Conservation (phyloP, 2,329 filamentous ascomycete species). For the Trichoderma afroharzianum region DNA sequence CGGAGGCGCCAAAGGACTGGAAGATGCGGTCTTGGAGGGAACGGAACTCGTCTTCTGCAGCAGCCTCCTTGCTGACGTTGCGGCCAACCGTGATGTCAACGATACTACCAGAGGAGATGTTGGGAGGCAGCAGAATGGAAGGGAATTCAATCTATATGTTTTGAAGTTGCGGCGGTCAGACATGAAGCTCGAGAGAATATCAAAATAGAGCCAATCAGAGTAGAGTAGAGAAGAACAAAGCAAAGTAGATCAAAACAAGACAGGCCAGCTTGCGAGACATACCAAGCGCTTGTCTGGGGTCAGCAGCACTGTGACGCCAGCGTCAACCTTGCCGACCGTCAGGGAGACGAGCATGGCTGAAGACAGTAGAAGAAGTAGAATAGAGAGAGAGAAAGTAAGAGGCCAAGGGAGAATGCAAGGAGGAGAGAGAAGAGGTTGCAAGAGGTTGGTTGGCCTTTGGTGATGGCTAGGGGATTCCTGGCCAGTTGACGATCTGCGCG, state of each 20-base stretch:
- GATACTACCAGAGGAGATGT: conserved; percentile 93
- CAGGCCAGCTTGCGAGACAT: conserved; percentile 37
- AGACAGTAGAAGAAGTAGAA: not conserved
- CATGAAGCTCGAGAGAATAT: not conserved
- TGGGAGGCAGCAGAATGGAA: conserved; percentile 90
- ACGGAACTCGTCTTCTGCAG: conserved; percentile 72
- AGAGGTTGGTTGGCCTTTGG: not conserved
- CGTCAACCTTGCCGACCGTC: conserved; percentile 98
- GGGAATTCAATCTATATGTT: conserved; percentile 86
- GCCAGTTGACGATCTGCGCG: not conserved
- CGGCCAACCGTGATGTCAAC: conserved; percentile 95
- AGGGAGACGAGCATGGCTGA: conserved; percentile 84
- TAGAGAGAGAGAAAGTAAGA: not conserved
- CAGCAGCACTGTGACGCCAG: conserved; percentile 92
- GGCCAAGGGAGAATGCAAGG: not conserved
- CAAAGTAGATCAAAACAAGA: not conserved
- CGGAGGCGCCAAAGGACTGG: conserved; percentile 75
- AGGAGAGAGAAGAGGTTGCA: not conserved
- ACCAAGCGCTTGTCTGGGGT: conserved; percentile 96
- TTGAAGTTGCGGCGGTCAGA: conserved; percentile 15
- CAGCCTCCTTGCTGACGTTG: conserved; percentile 74
- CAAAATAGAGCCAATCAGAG: not conserved
- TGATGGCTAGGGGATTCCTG: not conserved
- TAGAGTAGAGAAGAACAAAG: not conserved
- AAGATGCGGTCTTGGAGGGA: conserved; percentile 87